Conservation (phyloP, 331 rosid species). For the Acacia pycnantha region DNA sequence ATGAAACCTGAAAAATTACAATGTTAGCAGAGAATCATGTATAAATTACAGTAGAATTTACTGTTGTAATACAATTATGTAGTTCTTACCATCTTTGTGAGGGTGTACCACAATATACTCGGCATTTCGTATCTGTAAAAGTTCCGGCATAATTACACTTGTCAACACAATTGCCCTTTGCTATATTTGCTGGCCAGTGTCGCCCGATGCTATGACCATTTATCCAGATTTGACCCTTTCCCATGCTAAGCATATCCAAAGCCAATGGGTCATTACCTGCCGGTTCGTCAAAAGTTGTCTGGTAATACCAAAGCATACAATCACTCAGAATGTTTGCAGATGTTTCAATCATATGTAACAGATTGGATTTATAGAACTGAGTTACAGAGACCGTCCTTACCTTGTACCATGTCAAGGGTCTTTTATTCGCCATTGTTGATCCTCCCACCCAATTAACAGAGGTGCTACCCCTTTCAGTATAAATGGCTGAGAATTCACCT, state of each 20-base stretch:
- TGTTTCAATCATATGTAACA: background rate
- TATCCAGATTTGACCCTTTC: conserved; percentile 90
- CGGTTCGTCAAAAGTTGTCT: conserved; percentile 73
- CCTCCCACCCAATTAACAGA: conserved; percentile 82
- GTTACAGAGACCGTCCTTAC: conserved; percentile 36
- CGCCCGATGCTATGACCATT: conserved; percentile 93
- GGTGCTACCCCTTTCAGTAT: conserved; percentile 61
- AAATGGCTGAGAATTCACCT: conserved; percentile 72
- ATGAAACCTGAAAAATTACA: conserved; percentile 69
- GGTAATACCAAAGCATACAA: conserved; percentile 28
- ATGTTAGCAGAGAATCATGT: background rate
- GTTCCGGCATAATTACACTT: conserved; percentile 75
- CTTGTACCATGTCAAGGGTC: conserved; percentile 94
- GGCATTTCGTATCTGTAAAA: conserved; percentile 63
- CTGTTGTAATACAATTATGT: background rate
- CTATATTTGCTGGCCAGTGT: conserved; percentile 82
- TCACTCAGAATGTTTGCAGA: conserved; percentile 16
- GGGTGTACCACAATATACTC: conserved; percentile 64
- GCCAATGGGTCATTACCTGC: conserved; percentile 77
- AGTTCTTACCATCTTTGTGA: conserved; percentile 88
- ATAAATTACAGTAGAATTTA: background rate
- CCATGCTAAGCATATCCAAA: conserved; percentile 88
- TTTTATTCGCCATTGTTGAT: conserved; percentile 50
- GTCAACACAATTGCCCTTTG: conserved; percentile 61
- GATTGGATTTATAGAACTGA: background rate